Base-by-base conservation (phyloP, 1,139 yeast species). In the Yamadazyma membranifaciens region DNA sequence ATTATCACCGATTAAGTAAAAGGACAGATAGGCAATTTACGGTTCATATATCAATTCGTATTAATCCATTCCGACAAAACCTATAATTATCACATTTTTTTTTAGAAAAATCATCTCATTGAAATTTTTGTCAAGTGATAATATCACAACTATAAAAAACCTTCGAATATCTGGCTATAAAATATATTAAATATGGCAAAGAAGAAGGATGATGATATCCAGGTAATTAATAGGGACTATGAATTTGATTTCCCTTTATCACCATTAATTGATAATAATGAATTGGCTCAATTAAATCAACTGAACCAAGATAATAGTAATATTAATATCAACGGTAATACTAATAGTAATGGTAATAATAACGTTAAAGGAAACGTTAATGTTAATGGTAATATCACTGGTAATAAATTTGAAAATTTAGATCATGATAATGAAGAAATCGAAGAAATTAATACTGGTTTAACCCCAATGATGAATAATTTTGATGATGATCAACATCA, bases 201-300 rank as follows among this genome's bases (percentile, higher is more conserved):
- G 25, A 39, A 43, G 29, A 54, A 55, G 29, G 62, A 61, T 38
- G 57, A 59, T 39, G 73, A 68, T 34, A 62, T 68, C 31, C 71
- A 68, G 40, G 62, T 63, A 15, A 67, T 69, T 30, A 56, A 60
- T 36, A 50, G 73, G 38, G 50, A 41, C 14, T 47, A 47, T 39
- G 45, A 48, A n/a, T 48, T 47, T 37, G 55, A 51, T 32, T 37
- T 50, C 14, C 45, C 51, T 4, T 34, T 40, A 30, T 37, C 43
- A 13, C 43, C 34, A 20, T 24, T 20, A 17, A 25, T 16, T 20
- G n/a, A 5, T 11, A 32, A 32, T 11, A 13, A 11, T 12, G 22
- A 24, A 27, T 27, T 27, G 13, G 14, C 30, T n/a, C n/a, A 27
- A n/a, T 6, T n/a, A 6, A 27, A 27, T 27, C 9, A 27, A n/a